Evolutionary conservation across 1,284 basidiomycete species (phyloP), one percentile per base, ranked within the genome.

Genomic region (Trichosporon sp.): DNA sequence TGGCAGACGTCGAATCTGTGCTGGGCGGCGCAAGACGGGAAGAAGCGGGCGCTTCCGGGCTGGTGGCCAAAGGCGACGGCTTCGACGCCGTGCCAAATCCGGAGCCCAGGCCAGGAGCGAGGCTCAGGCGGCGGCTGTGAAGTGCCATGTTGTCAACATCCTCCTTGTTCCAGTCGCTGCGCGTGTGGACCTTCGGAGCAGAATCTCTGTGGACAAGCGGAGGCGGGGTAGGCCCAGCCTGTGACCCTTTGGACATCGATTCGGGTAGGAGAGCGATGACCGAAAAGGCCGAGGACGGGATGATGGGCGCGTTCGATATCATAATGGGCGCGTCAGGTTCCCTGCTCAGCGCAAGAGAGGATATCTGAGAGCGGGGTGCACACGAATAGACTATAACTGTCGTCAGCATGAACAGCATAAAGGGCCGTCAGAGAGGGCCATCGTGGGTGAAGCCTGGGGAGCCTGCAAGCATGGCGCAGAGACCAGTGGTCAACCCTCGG

Each of bases 251-350:
- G 5, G 72, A 73, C 9, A 76, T 72, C 1, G 75, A 69, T 3
- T 76, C 69, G 4, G 79, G 77, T 1, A 79, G 70, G 7, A 80
- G 72, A 25, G 77, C 78, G 56, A 79, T 70, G 31, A 80, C 62
- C 11, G 75, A 75, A 5, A 77, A 68, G 9, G 75, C 68, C 2
- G 72, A 68, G 1, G 70, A 51, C 3, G 62, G 18, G 31, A 64
- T 65, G 25, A 66, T 68, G 35, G 44, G 38, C 6, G 34, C 42
- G 21, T 47, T 42, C 23, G 32, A 32, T 56, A 51, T 29, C 21
- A 60, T 67, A 6, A 3, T 60, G 27, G 56, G 56, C 29, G 15
- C 15, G 27, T 32, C 56, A 5, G 12, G 18, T 18, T n/a, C 27
- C 29, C 5, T 29, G 15, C 23, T 60, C 6, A 25, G 6, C 8